Conservation (phyloP, 2,329 filamentous ascomycete species). For the Mariannaea elegans region DNA sequence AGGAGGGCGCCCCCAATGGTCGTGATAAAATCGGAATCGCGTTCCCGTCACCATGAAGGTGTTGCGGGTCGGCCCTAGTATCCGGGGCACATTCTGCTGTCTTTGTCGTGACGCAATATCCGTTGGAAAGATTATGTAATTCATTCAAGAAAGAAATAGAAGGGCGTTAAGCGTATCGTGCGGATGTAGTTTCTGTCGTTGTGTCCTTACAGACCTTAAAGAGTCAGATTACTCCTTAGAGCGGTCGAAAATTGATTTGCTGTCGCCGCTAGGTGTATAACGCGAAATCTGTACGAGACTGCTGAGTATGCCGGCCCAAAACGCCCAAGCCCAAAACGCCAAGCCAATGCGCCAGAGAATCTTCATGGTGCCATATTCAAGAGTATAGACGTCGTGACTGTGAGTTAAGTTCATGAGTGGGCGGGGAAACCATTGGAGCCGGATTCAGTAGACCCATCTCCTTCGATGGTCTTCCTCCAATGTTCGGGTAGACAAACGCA, state of each 20-base stretch:
- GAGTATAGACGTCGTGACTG: slow-evolving; percentile 35
- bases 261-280: slow-evolving; percentile 19
- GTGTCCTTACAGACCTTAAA: not conserved
- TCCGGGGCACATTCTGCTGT: not conserved
- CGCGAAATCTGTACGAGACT: slow-evolving; percentile 23
- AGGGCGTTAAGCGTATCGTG: slow-evolving; percentile 20
- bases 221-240: slow-evolving; percentile 8
- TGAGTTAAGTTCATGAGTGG: slow-evolving; percentile 37
- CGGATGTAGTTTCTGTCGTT: slow-evolving; percentile 4
- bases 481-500: slow-evolving; percentile 96
- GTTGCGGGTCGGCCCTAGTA: not conserved
- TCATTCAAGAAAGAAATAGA: slow-evolving; percentile 22
- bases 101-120: slow-evolving; percentile 22
- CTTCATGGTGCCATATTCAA: slow-evolving; percentile 39
- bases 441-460: slow-evolving; percentile 76
- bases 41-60: slow-evolving; percentile 4
- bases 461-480: slow-evolving; percentile 96
- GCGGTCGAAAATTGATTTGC: slow-evolving; percentile 10
- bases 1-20: slow-evolving; percentile 23
- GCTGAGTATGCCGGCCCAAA: slow-evolving; percentile 28
- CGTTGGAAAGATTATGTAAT: slow-evolving; percentile 27
- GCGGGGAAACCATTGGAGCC: slow-evolving; percentile 55
- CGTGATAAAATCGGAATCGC: slow-evolving; percentile 24
- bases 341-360: slow-evolving; percentile 45
- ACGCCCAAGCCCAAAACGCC: slow-evolving; percentile 47